Percentiles rank a stretch among this genome's conserved stretches.
These are phyloP conservation scores for Trametes versicolor DNA, from an alignment of 1,284 basidiomycete genomes.

Conservation along the genomic window DNA sequence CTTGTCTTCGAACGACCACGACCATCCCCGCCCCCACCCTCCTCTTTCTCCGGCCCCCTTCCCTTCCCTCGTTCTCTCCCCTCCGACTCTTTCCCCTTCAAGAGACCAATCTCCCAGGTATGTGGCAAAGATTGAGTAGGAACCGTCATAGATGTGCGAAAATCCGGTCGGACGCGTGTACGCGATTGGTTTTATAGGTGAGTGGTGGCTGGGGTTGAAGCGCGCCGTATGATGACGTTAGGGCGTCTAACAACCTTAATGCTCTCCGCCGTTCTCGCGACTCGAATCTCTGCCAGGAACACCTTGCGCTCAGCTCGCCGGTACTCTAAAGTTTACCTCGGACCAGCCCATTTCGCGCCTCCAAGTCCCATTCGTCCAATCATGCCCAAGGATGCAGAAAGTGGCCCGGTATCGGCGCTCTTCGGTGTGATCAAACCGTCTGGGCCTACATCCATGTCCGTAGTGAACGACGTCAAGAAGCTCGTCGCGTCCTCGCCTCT, in stretches of 20 bases:
- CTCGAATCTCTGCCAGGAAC: background rate
- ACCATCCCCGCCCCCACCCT: no score
- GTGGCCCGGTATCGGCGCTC: conserved; percentile 78
- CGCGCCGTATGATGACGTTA: background rate
- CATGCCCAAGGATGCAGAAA: conserved; percentile 74
- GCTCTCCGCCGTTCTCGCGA: conserved; percentile 7
- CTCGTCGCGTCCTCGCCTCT: conserved; percentile 83
- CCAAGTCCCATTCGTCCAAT: background rate
- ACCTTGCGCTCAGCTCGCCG: conserved; percentile 1
- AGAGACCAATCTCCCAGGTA: no score
- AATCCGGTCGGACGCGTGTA: no score
- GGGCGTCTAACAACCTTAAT: conserved; percentile 9
- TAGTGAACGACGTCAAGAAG: conserved; percentile 89
- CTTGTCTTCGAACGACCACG: no score
- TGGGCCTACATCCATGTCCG: conserved; percentile 90
- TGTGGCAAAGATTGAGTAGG: no score
- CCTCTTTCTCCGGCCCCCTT: no score
- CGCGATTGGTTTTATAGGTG: background rate
- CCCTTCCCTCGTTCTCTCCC: no score
- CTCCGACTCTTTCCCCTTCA: no score
- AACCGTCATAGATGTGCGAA: no score
- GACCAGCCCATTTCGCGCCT: background rate
- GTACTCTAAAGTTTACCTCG: conserved; percentile 9
- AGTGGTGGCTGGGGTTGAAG: no score
- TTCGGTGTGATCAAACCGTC: conserved; percentile 90